Evolutionary conservation across 495 filamentous ascomycete genomes (phyloP), one percentile per base, ranked within the genome.

Genomic region (Podospora fimiseda): DNA sequence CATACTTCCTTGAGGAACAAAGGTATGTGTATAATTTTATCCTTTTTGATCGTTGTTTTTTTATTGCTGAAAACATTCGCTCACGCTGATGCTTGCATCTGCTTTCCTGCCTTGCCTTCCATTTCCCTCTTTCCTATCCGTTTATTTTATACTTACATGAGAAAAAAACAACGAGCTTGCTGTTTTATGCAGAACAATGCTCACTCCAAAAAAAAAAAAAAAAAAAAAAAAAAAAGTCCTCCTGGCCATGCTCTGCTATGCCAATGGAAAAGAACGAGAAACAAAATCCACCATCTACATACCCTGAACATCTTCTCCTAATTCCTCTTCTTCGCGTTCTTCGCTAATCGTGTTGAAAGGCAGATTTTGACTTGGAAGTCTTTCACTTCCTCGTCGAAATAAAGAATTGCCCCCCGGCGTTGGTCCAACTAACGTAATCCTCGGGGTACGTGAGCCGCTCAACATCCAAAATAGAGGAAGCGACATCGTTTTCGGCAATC

Each of bases 381-480:
- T 36, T 23, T 70, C 48, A 74, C 59, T 95, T 90, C 70, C 90
- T 94, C 9, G 80, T 91, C 42, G 90, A 88, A 56, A 97, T 86
- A 60, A 84, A 95, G 61, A 90, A 98, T 43, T 81, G 82, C 38
- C 90, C 94, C 19, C 83, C 80, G 51, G 83, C 80, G 59, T 86
- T 83, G 2, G 88, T 94, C 93, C 93, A 98, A 68, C 90, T 96
- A 55, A 98, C 93, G 60, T 81, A 84, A 38, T 83, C 81, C 22
- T 84, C 85, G 60, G 84, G 91, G 60, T 94, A 96, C 43, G 85
- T 79, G 59, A 81, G 80, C 59, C 86, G 74, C 57, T 88, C 77
- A 50, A 90, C 87, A 38, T 85, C 79, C 16, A 92, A 73, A 48
- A 91, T 79, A 33, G 77, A 72, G 59, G 90, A 92, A 55, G 83